phyloP scores from a whole-genome alignment of 2,329 filamentous ascomycete species.

The Alternaria ethzedia region DNA sequence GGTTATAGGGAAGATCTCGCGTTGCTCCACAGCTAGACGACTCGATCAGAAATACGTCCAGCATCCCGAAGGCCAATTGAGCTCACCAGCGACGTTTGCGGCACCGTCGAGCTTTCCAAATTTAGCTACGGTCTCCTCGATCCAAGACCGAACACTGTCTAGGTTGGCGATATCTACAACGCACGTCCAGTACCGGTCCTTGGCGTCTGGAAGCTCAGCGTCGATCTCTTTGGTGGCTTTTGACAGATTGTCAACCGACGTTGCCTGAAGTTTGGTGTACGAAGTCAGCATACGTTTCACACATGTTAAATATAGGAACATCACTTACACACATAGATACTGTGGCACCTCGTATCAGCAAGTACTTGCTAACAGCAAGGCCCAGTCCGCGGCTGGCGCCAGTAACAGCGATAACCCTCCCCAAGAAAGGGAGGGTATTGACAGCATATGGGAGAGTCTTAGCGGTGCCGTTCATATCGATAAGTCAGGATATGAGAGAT shows the following conservation, averaged over 20 bases:
- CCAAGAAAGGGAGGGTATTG: neutral
- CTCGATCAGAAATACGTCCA: neutral
- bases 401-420: slow-evolving; percentile 1
- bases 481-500: neutral
- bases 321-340: slow-evolving; percentile 1
- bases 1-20: slow-evolving; percentile 7
- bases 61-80: neutral
- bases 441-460: slow-evolving; percentile 1
- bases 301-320: too few relatives aligned
- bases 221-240: slow-evolving; percentile 3
- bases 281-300: neutral
- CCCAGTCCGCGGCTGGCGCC: slow-evolving; percentile 2
- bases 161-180: slow-evolving; percentile 1
- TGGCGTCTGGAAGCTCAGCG: slow-evolving; percentile 1
- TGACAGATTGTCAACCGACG: neutral
- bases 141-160: slow-evolving; percentile 23
- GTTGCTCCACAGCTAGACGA: slow-evolving; percentile 4
- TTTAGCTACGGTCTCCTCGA: slow-evolving; percentile 44
- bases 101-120: slow-evolving; percentile 50
- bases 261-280: neutral
- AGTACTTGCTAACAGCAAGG: slow-evolving; percentile 1
- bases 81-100: slow-evolving; percentile 50
- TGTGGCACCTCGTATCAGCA: neutral
- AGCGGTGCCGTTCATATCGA: neutral
- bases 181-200: slow-evolving; percentile 1